Evolutionary conservation across 176 grass and related monocot species (phyloP).

Genomic region (Tuctoria greenei): DNA sequence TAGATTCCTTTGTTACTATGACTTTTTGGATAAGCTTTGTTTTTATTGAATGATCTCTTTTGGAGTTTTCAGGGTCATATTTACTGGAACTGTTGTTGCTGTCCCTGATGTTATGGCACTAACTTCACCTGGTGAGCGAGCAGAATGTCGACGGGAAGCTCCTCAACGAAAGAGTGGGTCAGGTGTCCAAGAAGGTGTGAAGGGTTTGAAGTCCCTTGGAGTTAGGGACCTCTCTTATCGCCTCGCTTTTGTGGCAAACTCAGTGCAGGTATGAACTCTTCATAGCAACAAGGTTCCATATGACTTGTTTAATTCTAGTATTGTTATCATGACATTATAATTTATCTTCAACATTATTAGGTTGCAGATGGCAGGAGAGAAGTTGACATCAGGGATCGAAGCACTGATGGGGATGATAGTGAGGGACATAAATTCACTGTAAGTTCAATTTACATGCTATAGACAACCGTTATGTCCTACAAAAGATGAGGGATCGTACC

Average conservation of each 20-base stretch:
- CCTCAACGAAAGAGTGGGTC: slow-evolving; percentile 71
- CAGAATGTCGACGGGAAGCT: slow-evolving; percentile 85
- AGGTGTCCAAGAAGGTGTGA: slow-evolving; percentile 85
- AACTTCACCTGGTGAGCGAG: slow-evolving; percentile 95
- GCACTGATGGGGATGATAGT: slow-evolving; percentile 74
- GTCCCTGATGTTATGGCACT: slow-evolving; percentile 96
- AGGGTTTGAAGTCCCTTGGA: slow-evolving; percentile 81
- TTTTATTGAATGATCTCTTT: slow-evolving; percentile 21
- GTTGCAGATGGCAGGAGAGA: slow-evolving; percentile 86
- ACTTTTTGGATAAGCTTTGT: not conserved
- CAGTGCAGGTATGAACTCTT: slow-evolving; percentile 67
- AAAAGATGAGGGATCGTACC: not conserved
- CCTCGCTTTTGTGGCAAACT: slow-evolving; percentile 90
- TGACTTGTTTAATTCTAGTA: not conserved
- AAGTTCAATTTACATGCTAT: slow-evolving; percentile 38
- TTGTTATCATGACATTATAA: not conserved
- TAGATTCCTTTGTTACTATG: not conserved
- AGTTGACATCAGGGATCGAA: slow-evolving; percentile 65
- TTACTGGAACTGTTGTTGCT: slow-evolving; percentile 85
- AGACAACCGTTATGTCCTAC: slow-evolving; percentile 2
- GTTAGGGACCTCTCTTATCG: slow-evolving; percentile 97
- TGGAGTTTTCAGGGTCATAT: slow-evolving; percentile 59
- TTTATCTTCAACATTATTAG: slow-evolving; percentile 43
- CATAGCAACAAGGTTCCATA: slow-evolving; percentile 2
- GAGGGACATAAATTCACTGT: slow-evolving; percentile 85